Conservation (phyloP, 352 stramenopile species). For the Phytopythium vexans region DNA sequence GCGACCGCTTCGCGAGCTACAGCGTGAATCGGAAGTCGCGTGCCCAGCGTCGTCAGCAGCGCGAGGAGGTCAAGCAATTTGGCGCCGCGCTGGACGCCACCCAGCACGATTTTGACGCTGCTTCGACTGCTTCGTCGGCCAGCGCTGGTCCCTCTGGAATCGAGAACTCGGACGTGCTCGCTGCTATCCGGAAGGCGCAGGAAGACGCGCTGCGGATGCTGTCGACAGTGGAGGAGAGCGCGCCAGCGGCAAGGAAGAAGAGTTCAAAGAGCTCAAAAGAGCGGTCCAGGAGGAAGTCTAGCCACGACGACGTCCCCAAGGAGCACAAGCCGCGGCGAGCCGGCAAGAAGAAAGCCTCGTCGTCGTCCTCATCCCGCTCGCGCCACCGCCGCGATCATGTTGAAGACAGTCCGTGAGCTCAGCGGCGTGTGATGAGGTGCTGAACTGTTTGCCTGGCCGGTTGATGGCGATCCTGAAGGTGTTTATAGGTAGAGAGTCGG, state of each 20-base stretch:
- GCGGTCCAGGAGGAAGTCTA: no score
- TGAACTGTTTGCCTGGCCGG: no score
- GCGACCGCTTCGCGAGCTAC: conserved; percentile 49
- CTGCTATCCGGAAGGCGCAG: conserved; percentile 64
- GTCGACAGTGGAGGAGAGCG: conserved; percentile 4
- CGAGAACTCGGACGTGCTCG: conserved; percentile 49
- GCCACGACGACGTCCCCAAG: conserved; percentile 1
- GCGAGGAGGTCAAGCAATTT: conserved; percentile 39
- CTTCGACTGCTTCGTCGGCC: not conserved
- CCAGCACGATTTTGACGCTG: not conserved
- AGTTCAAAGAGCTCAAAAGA: no score
- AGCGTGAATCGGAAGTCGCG: conserved; percentile 38
- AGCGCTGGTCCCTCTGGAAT: conserved; percentile 8
- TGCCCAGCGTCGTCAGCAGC: conserved; percentile 29
- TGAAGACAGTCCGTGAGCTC: not conserved
- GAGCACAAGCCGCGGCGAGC: conserved; percentile 13
- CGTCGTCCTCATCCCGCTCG: conserved; percentile 16
- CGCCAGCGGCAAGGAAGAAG: not conserved
- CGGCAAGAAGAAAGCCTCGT: conserved; percentile 12
- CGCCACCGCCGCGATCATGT: conserved; percentile 11
- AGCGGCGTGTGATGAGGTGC: no score
- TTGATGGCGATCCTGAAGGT: no score
- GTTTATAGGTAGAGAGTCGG: no score
- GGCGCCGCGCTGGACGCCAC: conserved; percentile 21
- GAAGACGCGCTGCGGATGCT: conserved; percentile 70